Evolutionary conservation across 2,329 filamentous ascomycete genomes (phyloP).

Genomic region (Diaporthe nobilis): DNA sequence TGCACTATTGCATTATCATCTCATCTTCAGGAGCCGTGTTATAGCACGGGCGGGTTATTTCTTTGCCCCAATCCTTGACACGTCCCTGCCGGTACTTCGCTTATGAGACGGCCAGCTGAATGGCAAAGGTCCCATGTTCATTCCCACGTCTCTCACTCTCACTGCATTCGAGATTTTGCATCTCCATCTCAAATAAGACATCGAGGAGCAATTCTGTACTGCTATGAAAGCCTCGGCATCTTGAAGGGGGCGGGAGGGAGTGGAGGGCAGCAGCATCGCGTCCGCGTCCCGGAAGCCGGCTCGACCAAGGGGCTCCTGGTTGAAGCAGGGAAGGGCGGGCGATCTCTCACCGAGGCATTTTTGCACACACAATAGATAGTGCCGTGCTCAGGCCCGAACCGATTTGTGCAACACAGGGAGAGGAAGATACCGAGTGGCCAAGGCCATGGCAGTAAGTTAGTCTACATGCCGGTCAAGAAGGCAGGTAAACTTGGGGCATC

Average conservation of each 20-base stretch:
- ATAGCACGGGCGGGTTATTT: not conserved
- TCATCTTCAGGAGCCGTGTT: not conserved
- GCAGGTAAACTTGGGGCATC: not conserved
- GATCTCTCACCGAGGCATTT: slow-evolving; percentile 24
- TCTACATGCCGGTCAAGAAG: not conserved
- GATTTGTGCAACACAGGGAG: not conserved
- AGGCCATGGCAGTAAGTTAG: not conserved
- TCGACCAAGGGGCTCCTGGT: slow-evolving; percentile 23
- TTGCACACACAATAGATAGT: not conserved
- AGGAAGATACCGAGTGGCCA: not conserved
- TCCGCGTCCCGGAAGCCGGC: slow-evolving; percentile 14
- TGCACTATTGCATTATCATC: slow-evolving; percentile 18
- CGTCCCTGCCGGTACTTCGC: not conserved
- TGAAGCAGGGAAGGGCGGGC: slow-evolving; percentile 18
- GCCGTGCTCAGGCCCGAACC: not conserved
- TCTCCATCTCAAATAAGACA: not conserved
- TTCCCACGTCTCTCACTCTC: not conserved
- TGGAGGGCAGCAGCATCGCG: slow-evolving; percentile 13
- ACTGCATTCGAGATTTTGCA: not conserved
- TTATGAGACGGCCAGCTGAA: not conserved
- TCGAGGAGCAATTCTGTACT: not conserved
- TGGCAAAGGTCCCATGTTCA: no score
- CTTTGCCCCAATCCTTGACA: not conserved
- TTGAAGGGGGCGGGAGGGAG: not conserved
- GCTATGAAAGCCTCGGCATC: not conserved